Evolutionary conservation across 2,329 filamentous ascomycete genomes (phyloP), one percentile per base, ranked within the genome.

Genomic region (Alternaria panax): DNA sequence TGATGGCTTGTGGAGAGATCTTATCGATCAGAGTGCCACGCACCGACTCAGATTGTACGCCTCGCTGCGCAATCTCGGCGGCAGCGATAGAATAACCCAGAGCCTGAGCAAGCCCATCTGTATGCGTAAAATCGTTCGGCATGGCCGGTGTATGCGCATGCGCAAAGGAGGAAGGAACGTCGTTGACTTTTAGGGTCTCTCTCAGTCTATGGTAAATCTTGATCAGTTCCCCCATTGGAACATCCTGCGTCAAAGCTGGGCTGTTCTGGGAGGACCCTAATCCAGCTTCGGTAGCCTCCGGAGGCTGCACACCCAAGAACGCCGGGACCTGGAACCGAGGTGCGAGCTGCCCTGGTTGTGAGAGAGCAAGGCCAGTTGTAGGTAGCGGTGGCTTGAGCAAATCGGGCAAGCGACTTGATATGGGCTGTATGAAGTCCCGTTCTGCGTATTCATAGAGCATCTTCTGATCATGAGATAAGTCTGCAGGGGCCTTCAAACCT

Each of bases 31-130:
- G 80, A 5, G 90, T 94, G 76, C 88, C 84, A 54, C 91, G 90
- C 24, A 73, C 54, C 46, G 87, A 85, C 64, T 90, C 87, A 22
- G 88, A 88, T 68, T 92, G 90, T 4, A 92, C 83, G 7, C 95
- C 95, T 68, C 95, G 90, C 75, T 97, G 93, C 64, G 93, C 90
- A 65, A 98, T 97, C 79, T 99, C 95, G 4, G 92, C 88, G 0
- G 93, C 89, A 8, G 93, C 90, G 59, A 99, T 93, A 0, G 93
- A 94, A 74, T 89, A 92, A 2, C 92, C 94, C 14, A 97, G 87
- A 2, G 88, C 83, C 58, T 84, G 84, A 14, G 88, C 85, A 11
- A 93, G 78, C 1, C 85, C 84, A 68, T 91, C 88, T 57, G 81
- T 81, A 59, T 83, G 75, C 1, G 82, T 80, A 57, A 84, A 69